A percentile compares a stretch with the other conserved stretches of the same genome.
Conservation (phyloP, 2,329 filamentous ascomycete genomes). For the Alternaria triticimaculans region DNA sequence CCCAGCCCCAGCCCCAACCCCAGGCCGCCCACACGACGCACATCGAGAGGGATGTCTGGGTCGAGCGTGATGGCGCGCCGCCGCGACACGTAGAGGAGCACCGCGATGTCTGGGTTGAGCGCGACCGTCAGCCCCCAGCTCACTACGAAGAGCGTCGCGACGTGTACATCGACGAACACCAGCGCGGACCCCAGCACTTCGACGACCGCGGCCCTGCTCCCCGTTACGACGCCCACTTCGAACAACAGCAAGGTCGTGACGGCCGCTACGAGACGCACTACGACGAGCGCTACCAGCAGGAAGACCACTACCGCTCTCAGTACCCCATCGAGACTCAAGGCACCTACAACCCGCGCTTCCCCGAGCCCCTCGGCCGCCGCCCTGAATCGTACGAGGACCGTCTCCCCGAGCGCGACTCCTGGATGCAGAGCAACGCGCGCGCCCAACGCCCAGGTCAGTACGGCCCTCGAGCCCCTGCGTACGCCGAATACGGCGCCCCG, state of each 20-base stretch:
- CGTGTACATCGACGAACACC: slow-evolving; percentile 30
- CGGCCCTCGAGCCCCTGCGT: slow-evolving; percentile 30
- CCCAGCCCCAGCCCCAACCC: not conserved
- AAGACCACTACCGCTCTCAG: slow-evolving; percentile 25
- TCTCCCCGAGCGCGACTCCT: slow-evolving; percentile 44
- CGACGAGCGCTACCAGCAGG: slow-evolving; percentile 31
- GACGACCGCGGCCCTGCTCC: slow-evolving; percentile 34
- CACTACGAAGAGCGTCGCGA: slow-evolving; percentile 36
- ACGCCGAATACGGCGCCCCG: slow-evolving; percentile 42
- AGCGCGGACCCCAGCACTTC: slow-evolving; percentile 27
- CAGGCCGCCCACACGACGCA: slow-evolving; percentile 25
- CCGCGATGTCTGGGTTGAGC: slow-evolving; percentile 40
- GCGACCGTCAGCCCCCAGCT: slow-evolving; percentile 30
- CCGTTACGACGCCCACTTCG: slow-evolving; percentile 29
- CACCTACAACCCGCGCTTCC: slow-evolving; percentile 16
- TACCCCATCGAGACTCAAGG: slow-evolving; percentile 23
- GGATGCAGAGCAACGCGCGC: slow-evolving; percentile 38
- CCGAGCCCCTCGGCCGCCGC: slow-evolving; percentile 38
- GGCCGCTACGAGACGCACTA: slow-evolving; percentile 23
- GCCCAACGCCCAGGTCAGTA: slow-evolving; percentile 19
- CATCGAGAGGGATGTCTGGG: slow-evolving; percentile 38
- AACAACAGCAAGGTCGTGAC: slow-evolving; percentile 25
- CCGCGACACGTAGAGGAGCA: slow-evolving; percentile 35
- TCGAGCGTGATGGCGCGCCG: slow-evolving; percentile 36
- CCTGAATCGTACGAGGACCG: slow-evolving; percentile 46